phyloP scores from a whole-genome alignment of 106 monocot species.

The Iris macrosiphon region DNA sequence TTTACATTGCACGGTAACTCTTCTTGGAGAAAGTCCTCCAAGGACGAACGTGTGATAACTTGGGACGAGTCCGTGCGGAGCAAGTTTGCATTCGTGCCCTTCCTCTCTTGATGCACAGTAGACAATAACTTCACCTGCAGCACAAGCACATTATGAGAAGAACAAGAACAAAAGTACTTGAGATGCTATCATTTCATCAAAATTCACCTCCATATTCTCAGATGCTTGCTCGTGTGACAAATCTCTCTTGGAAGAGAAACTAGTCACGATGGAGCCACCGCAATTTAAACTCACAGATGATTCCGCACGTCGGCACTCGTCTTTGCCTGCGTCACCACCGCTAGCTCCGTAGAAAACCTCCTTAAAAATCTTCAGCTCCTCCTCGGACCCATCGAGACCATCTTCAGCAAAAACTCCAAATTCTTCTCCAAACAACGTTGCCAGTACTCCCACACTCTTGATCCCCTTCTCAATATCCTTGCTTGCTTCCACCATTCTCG shows the following conservation, averaged over 20 bases:
- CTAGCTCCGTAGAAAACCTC: slow-evolving; percentile 34
- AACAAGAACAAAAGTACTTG: slow-evolving; percentile 9
- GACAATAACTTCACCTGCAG: background rate
- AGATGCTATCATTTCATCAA: slow-evolving; percentile 1
- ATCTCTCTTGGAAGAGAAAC: slow-evolving; percentile 5
- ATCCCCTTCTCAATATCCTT: slow-evolving; percentile 6
- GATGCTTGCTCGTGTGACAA: background rate
- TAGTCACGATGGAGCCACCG: slow-evolving; percentile 5
- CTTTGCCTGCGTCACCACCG: background rate
- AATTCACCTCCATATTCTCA: background rate
- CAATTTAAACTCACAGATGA: background rate
- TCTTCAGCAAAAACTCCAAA: slow-evolving; percentile 11
- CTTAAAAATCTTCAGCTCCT: slow-evolving; percentile 48
- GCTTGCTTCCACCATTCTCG: slow-evolving; percentile 13
- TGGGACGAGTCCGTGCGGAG: too few relatives aligned
- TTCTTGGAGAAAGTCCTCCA: too few relatives aligned
- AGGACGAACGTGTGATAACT: too few relatives aligned
- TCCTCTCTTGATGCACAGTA: too few relatives aligned
- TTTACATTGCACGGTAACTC: slow-evolving; percentile 13
- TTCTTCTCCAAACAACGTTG: slow-evolving; percentile 45
- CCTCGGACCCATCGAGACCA: slow-evolving; percentile 34
- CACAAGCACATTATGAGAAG: background rate
- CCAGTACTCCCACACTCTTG: slow-evolving; percentile 10
- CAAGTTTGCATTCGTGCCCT: too few relatives aligned
- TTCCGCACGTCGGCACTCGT: background rate